These are phyloP conservation scores for Colletotrichum limetticola DNA, from an alignment of 2,329 filamentous ascomycete species.

Conservation along the genomic window DNA sequence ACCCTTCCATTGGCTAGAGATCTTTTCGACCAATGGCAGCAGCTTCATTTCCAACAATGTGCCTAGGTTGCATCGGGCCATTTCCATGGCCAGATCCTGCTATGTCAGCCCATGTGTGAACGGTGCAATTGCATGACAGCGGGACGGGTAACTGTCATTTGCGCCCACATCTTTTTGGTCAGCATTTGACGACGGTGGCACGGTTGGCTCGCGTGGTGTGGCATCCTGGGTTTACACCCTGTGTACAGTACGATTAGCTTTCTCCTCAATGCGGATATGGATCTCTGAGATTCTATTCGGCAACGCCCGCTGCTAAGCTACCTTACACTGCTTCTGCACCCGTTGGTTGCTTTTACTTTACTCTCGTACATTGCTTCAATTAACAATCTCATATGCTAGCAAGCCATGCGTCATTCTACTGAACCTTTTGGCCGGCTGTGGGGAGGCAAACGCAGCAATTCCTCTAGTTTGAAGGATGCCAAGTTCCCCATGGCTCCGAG, in stretches of 20 bases:
- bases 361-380: no score
- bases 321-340: no score
- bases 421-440: no score
- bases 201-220: background rate
- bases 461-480: no score
- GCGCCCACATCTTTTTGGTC: background rate
- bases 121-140: constrained; percentile 14
- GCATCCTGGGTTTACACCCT: background rate
- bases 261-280: background rate
- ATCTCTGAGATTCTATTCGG: no score
- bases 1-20: constrained; percentile 14
- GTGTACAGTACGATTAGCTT: background rate
- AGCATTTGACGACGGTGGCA: background rate
- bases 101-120: constrained; percentile 21
- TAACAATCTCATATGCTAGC: no score
- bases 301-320: no score
- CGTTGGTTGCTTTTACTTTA: no score
- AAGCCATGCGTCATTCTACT: no score
- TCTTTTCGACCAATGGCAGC: background rate
- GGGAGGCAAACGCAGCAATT: no score
- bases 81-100: constrained; percentile 8
- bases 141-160: constrained; percentile 1
- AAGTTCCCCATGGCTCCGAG: no score
- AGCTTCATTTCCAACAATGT: background rate
- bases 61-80: constrained; percentile 1